Evolutionary conservation across 345 rosid species (phyloP), one percentile per base, ranked within the genome.

Genomic region (Cochlearia excelsa): DNA sequence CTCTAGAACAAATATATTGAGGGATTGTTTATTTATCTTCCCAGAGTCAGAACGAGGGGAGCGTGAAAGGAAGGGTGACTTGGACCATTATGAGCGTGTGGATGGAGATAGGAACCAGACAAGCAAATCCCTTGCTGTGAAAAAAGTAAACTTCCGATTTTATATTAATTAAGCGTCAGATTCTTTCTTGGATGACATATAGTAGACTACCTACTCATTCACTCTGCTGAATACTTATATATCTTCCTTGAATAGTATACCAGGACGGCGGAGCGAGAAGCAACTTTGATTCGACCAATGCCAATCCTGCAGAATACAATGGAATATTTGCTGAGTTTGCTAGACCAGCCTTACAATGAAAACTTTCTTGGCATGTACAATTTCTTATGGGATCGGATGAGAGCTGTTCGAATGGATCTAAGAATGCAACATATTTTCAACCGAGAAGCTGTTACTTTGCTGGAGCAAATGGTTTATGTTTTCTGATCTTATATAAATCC

Each of bases 341-440:
- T 93, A n/a, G 88, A 87, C 78, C 90, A 78, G 70, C 91, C 90
- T 56, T 89, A 87, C 54, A 81, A 82, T 70, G 82, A 82, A 57
- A 73, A 79, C 55, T 85, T 93, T 77, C 92, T 93, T 54, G 84
- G 92, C 80, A 71, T 81, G 66, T 89, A 89, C 65, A 93, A 93
- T 74, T 93, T 93, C 67, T 74, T 93, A 54, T 93, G 99, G 99
- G 99, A 93, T 78, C 82, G 99, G 75, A 89, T 93, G 97, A 82
- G 99, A 75, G 96, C 97, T 48, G 77, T 89, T 53, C 82, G 97
- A 50, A 87, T 93, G 95, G 99, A 93, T 68, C 81, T 93, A 67
- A 71, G 99, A 75, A 93, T 89, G 97, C 97, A 89, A 63, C 99
- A 93, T 69, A 89, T 89, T 55, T 93, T 93, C 67, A 81, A 84